A percentile compares a stretch with the other conserved stretches of the same genome.
Evolutionary conservation across 768 basidiomycete species (phyloP).

Genomic region (Suillus spraguei): DNA sequence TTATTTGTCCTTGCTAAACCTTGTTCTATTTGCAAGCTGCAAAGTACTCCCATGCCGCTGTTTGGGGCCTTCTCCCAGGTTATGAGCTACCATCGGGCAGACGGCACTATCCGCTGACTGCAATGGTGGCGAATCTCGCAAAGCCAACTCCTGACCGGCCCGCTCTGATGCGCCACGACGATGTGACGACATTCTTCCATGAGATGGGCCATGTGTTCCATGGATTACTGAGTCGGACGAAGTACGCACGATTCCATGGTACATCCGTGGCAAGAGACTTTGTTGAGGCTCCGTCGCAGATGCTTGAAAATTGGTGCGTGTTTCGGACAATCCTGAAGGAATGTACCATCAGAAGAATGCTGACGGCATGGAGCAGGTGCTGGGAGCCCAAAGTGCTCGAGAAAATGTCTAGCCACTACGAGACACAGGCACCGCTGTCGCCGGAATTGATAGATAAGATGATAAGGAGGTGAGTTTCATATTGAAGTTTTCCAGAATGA

Average conservation of each 20-base stretch:
- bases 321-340: not conserved
- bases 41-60: conserved; percentile 88
- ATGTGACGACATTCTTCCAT: conserved; percentile 91
- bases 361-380: conserved; percentile 46
- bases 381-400: conserved; percentile 81
- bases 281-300: conserved; percentile 89
- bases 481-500: not conserved
- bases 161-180: conserved; percentile 84
- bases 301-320: conserved; percentile 85
- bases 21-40: conserved; percentile 42
- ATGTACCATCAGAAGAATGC: not conserved
- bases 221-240: conserved; percentile 67
- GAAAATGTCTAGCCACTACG: conserved; percentile 74
- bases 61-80: conserved; percentile 76
- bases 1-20: conserved; percentile 7
- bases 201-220: conserved; percentile 85
- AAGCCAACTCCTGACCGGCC: conserved; percentile 82
- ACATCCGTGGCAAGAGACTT: conserved; percentile 81
- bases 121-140: conserved; percentile 91
- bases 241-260: conserved; percentile 80
- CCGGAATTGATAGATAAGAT: conserved; percentile 77
- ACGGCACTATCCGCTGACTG: conserved; percentile 71
- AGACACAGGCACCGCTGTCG: conserved; percentile 71
- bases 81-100: conserved; percentile 57
- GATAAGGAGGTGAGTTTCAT: conserved; percentile 61